Evolutionary conservation across 371 early-diverging fungal genomes (phyloP).

Genomic region (Zychaea mexicana): DNA sequence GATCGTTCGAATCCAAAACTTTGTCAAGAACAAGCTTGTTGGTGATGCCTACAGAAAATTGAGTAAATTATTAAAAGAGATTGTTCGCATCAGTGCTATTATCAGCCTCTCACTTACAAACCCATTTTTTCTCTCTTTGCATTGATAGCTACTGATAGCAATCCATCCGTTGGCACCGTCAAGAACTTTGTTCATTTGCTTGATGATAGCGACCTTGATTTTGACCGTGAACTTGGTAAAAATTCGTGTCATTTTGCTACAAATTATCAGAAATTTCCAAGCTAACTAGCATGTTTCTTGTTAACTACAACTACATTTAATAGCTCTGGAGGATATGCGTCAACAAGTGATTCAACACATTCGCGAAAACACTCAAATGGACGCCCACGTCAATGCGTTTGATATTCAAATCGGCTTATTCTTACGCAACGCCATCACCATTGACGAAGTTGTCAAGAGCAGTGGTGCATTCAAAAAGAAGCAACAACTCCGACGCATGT

Average conservation of each 20-base stretch:
- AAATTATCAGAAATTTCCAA: too few species aligned
- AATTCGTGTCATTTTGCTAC: neutral
- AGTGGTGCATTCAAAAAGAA: slow-evolving; percentile 61
- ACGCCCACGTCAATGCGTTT: slow-evolving; percentile 82
- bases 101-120: neutral
- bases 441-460: slow-evolving; percentile 87
- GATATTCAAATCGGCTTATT: slow-evolving; percentile 97
- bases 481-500: slow-evolving; percentile 49
- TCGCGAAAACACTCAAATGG: slow-evolving; percentile 86
- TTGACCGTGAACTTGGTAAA: slow-evolving; percentile 81
- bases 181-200: slow-evolving; percentile 89
- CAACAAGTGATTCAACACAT: slow-evolving; percentile 87
- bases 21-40: slow-evolving; percentile 81
- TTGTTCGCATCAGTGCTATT: neutral
- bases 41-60: slow-evolving; percentile 81
- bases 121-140: neutral
- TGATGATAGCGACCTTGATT: slow-evolving; percentile 90
- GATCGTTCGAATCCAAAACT: slow-evolving; percentile 85
- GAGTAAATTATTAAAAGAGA: slow-evolving; percentile 45
- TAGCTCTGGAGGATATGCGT: slow-evolving; percentile 84
- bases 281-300: too few species aligned
- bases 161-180: slow-evolving; percentile 79
- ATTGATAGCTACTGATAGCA: slow-evolving; percentile 61
- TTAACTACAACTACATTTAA: neutral
- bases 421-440: slow-evolving; percentile 93